These are phyloP conservation scores for Stemphylium vesicarium DNA, from an alignment of 2,329 filamentous ascomycete species.

Conservation along the genomic window DNA sequence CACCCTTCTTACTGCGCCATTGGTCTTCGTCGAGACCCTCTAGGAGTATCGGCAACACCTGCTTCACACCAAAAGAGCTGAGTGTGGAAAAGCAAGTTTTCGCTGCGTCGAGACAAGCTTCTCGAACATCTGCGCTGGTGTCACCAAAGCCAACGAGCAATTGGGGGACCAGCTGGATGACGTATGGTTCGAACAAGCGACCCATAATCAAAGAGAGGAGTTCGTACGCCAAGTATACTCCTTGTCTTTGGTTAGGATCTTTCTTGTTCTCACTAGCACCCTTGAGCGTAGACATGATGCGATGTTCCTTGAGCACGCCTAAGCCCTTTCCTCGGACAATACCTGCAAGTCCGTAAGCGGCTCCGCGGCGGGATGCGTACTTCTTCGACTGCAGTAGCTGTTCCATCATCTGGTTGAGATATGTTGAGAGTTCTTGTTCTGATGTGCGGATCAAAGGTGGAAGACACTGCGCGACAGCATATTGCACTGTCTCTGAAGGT, in stretches of 20 bases:
- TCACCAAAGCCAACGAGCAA: conserved; percentile 90
- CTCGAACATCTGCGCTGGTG: conserved; percentile 83
- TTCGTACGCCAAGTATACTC: conserved; percentile 88
- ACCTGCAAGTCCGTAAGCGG: conserved; percentile 92
- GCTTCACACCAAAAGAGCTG: conserved; percentile 94
- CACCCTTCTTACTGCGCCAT: conserved; percentile 98
- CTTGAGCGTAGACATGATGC: conserved; percentile 81
- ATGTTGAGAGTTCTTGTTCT: conserved; percentile 76
- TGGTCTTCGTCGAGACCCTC: conserved; percentile 93
- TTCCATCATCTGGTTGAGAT: conserved; percentile 80
- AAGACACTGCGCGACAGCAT: conserved; percentile 91
- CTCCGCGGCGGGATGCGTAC: conserved; percentile 90
- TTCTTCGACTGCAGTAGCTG: conserved; percentile 85
- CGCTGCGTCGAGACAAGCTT: conserved; percentile 88
- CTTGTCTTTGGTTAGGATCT: conserved; percentile 85
- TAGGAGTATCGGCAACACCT: conserved; percentile 88
- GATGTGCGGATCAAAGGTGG: conserved; percentile 88
- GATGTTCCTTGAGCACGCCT: conserved; percentile 78
- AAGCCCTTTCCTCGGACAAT: conserved; percentile 90
- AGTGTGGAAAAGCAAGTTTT: conserved; percentile 93
- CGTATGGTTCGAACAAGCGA: conserved; percentile 91
- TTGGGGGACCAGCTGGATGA: conserved; percentile 93
- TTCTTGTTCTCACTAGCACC: conserved; percentile 94
- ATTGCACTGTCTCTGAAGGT: conserved; percentile 95
- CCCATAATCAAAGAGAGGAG: conserved; percentile 85